Percentiles rank a stretch among this genome's conserved stretches.
These are phyloP conservation scores for Ophiostoma quercus DNA, from an alignment of 2,329 filamentous ascomycete species.

Conservation along the genomic window DNA sequence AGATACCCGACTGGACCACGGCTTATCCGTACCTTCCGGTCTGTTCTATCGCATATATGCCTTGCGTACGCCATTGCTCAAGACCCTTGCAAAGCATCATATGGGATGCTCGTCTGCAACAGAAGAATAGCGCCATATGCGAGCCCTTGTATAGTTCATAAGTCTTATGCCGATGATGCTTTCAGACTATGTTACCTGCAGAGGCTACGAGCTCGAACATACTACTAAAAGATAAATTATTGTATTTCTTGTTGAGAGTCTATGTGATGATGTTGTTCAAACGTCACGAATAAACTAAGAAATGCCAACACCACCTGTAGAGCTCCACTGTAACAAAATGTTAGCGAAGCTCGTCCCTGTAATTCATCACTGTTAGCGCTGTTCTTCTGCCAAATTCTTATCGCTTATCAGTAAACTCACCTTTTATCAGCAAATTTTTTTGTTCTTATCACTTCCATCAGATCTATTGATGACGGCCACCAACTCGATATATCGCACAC, in stretches of 20 bases:
- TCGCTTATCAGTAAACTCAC: conserved; percentile 12
- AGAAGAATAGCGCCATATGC: neutral
- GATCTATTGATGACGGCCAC: neutral
- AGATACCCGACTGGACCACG: neutral
- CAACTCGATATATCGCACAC: neutral
- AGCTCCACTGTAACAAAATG: neutral
- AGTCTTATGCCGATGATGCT: neutral
- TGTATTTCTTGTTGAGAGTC: neutral
- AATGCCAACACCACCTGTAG: neutral
- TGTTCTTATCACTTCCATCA: conserved; percentile 11
- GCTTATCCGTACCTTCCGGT: neutral
- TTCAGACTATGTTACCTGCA: neutral
- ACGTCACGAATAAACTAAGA: neutral
- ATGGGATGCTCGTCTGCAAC: neutral
- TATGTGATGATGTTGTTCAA: neutral
- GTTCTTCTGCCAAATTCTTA: neutral
- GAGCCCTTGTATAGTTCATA: neutral
- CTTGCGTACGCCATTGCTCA: neutral
- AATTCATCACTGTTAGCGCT: neutral
- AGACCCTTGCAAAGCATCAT: neutral
- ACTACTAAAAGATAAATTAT: neutral
- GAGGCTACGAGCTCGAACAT: no score
- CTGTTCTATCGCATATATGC: neutral
- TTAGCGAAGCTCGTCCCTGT: neutral
- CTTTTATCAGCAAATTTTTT: conserved; percentile 13